Evolutionary conservation across 441 rosid species (phyloP), one percentile per base, ranked within the genome.

Genomic region (Adansonia grandidieri): DNA sequence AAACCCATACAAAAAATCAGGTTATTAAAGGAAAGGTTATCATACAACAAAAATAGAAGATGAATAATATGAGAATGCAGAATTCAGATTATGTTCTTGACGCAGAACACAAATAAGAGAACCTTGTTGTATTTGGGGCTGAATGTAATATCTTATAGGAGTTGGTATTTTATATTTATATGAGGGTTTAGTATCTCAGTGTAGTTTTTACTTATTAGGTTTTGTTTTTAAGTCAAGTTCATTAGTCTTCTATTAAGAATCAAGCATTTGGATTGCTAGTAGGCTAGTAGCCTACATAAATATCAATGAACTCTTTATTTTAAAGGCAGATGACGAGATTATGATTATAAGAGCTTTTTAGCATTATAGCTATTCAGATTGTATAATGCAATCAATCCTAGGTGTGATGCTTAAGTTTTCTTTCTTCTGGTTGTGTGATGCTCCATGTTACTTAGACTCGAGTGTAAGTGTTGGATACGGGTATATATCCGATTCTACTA

Each of bases 1-100:
- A 74, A 22, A 44, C 48, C 47, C 3, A 69, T 40, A 11, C 11
- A 19, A 66, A 19, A 24, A 51, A 48, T 58, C 54, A 50, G 58
- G 58, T 71, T 28, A 71, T 58, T 15, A 66, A 13, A 74, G 32
- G 58, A 80, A 75, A 82, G 0, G 56, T 14, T 40, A 68, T 73
- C n/a, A 67, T 50, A 71, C 20, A 68, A 45, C 58, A 70, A 71
- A 71, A 11, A 20, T 47, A 71, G 57, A 19, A 51, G 17, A 79
- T 50, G 11, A 58, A 17, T 53, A 76, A 40, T 17, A 60, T 61
- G 14, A 66, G 17, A 32, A 53, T 15, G 50, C 48, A 42, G 28
- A 10, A 9, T 32, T 53, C n/a, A 24, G 66, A 32, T 54, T 19
- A 45, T 63, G 42, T 32, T 62, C 67, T 13, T 62, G n/a, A 78